Evolutionary conservation across 1,284 basidiomycete species (phyloP).

Genomic region (Serendipita sp.): DNA sequence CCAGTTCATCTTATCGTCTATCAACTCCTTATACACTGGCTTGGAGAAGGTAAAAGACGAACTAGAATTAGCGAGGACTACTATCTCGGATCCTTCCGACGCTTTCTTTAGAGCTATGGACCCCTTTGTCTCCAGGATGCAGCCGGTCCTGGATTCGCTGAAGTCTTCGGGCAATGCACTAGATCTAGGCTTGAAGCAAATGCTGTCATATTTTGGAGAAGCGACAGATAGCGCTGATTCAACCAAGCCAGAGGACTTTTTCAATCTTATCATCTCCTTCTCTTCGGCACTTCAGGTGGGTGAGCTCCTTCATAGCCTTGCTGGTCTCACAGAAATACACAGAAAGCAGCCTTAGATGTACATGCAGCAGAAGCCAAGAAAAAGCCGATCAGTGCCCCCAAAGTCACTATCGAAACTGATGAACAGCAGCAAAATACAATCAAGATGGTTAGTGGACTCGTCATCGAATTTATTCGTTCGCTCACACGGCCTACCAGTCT

Average conservation of each 20-base stretch:
- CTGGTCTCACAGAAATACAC: slow-evolving; percentile 10
- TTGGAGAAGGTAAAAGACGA: slow-evolving; percentile 45
- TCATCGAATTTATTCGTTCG: slow-evolving; percentile 17
- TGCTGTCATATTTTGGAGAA: slow-evolving; percentile 65
- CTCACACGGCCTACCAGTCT: not conserved
- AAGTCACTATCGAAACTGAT: not conserved
- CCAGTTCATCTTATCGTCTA: slow-evolving; percentile 43
- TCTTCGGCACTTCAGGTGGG: slow-evolving; percentile 54
- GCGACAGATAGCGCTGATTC: slow-evolving; percentile 39
- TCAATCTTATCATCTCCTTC: slow-evolving; percentile 55
- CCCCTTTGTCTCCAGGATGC: slow-evolving; percentile 43
- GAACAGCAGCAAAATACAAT: not conserved
- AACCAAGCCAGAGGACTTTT: slow-evolving; percentile 66
- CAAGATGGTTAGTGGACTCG: not conserved
- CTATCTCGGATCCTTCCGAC: slow-evolving; percentile 32
- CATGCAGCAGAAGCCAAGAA: slow-evolving; percentile 36
- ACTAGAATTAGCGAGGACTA: slow-evolving; percentile 29
- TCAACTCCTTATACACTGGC: slow-evolving; percentile 43
- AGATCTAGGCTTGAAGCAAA: slow-evolving; percentile 40
- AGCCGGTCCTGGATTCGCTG: slow-evolving; percentile 43
- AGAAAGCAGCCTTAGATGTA: slow-evolving; percentile 69
- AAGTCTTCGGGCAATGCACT: slow-evolving; percentile 44
- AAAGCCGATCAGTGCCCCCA: slow-evolving; percentile 8
- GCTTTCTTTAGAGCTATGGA: slow-evolving; percentile 54
- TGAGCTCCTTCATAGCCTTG: slow-evolving; percentile 3